Evolutionary conservation across 1,284 basidiomycete species (phyloP), one percentile per base, ranked within the genome.

Genomic region (Mycena citricolor): DNA sequence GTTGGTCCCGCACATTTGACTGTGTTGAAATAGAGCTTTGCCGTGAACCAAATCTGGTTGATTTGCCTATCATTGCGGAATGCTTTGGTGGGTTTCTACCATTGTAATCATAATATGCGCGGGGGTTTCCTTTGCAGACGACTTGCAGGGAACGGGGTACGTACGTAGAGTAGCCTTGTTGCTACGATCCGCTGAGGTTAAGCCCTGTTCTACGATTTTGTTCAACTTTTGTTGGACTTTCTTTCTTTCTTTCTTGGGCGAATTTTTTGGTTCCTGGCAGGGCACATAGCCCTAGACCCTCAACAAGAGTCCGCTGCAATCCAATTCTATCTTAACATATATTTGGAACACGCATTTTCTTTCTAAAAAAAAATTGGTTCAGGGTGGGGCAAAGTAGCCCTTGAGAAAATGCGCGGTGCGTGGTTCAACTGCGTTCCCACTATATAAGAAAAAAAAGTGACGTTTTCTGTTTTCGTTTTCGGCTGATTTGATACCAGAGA

Each of bases 101-200:
- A 73, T 74, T 68, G 66, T 62, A 75, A 76, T 72, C 54, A 69
- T 70, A 62, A 74, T 73, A 75, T 75, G 69, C 57, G 73, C 65
- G 68, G 74, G 72, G 70, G 69, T 75, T 70, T 77, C 74, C 73
- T 75, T 77, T 76, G 74, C 73, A 77, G 74, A 77, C 71, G 71
- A 76, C 73, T 76, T 77, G 71, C 73, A 73, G 65, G 65, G 71
- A 69, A 74, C 69, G 66, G 74, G 69, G 72, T 70, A 69, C 67
- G 71, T 71, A 65, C 64, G 73, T 74, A 73, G 73, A 75, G 73
- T 74, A 74, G 73, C 71, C 72, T 74, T 75, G 71, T 74, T 72
- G 72, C 71, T 75, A 74, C 72, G 71, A 75, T 74, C 74, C 66
- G 66, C 74, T 76, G 74, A 75, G 74, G 72, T 71, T 76, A 73